These are phyloP conservation scores for Aspergillus sp. DNA, from an alignment of 2,329 filamentous ascomycete species.

Conservation along the genomic window DNA sequence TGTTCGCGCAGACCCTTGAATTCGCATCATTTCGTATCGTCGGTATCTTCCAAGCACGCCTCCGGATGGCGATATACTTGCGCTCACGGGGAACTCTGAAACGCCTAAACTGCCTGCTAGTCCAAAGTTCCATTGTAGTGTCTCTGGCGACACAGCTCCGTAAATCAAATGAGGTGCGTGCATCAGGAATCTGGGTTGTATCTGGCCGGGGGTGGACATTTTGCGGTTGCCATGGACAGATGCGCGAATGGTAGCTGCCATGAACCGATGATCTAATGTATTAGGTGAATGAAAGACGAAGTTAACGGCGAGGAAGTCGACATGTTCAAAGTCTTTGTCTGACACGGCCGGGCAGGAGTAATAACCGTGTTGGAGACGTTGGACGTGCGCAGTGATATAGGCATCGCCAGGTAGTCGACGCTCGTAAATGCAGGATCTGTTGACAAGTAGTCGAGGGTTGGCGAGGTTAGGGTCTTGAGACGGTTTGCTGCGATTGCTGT, in stretches of 20 bases:
- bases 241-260: conserved; percentile 40
- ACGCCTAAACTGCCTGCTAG: conserved; percentile 42
- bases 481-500: not conserved
- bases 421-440: conserved; percentile 44
- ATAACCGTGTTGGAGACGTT: conserved; percentile 45
- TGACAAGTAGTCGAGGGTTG: conserved; percentile 30
- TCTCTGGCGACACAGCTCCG: conserved; percentile 42
- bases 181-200: conserved; percentile 35
- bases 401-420: conserved; percentile 42
- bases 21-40: conserved; percentile 45
- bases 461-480: conserved; percentile 30
- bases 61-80: conserved; percentile 37
- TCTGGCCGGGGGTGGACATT: not conserved
- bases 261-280: conserved; percentile 40
- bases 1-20: conserved; percentile 42
- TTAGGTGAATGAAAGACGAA: conserved; percentile 46
- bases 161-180: conserved; percentile 47
- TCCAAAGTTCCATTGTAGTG: conserved; percentile 44
- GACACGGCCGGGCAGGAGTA: conserved; percentile 40
- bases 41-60: conserved; percentile 37
- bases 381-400: conserved; percentile 45
- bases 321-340: conserved; percentile 35
- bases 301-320: conserved; percentile 45
- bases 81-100: conserved; percentile 38
- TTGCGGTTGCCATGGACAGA: conserved; percentile 14